A percentile compares a stretch with the other conserved stretches of the same genome.
These are phyloP conservation scores for Patellifolia procumbens DNA, from an alignment of 179 eudicot species.

Conservation along the genomic window DNA sequence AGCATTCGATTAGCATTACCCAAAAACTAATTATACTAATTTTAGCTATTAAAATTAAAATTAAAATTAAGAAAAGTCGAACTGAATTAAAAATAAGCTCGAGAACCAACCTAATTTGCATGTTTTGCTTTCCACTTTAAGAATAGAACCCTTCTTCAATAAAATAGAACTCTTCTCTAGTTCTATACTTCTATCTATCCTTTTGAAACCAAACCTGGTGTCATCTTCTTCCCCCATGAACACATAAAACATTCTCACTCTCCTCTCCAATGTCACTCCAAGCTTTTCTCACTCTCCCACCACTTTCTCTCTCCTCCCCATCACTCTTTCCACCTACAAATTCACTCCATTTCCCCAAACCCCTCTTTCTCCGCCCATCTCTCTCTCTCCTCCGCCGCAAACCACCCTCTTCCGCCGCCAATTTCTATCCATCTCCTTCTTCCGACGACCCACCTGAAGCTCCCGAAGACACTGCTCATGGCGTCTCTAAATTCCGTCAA, in stretches of 20 bases:
- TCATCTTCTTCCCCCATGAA: background rate
- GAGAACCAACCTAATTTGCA: no score
- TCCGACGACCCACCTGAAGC: conserved; percentile 95
- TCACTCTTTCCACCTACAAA: conserved; percentile 16
- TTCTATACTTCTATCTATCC: no score
- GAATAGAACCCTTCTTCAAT: no score
- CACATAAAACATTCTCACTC: background rate
- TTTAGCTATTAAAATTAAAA: no score
- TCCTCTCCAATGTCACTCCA: conserved; percentile 32
- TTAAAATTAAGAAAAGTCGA: no score
- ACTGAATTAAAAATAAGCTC: no score
- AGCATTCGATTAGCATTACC: no score
- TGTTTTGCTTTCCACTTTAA: no score
- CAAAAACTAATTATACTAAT: no score
- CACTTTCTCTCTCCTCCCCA: conserved; percentile 21
- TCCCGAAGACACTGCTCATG: conserved; percentile 84
- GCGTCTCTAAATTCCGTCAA: conserved; percentile 79
- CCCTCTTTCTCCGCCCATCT: conserved; percentile 23
- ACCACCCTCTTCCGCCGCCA: conserved; percentile 43
- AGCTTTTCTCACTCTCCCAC: conserved; percentile 27
- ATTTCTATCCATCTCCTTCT: conserved; percentile 64
- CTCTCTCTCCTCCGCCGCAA: conserved; percentile 32
- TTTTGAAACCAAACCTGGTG: background rate
- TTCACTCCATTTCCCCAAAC: conserved; percentile 29
- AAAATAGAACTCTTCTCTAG: no score